Base-by-base conservation (phyloP, 441 rosid genomes). In the Jatropha podagrica region DNA sequence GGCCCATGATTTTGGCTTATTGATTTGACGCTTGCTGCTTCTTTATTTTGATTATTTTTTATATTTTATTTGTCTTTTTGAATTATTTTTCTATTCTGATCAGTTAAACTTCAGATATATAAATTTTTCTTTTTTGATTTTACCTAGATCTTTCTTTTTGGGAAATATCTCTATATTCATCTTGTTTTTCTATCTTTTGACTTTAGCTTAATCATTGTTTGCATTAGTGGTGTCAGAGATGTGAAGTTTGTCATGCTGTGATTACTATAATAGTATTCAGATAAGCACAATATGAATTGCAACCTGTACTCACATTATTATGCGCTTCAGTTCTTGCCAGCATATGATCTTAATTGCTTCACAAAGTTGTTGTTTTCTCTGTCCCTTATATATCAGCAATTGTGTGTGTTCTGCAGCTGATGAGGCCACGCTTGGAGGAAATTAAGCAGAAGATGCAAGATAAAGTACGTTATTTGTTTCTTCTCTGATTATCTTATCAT, bases 361-460 rank as follows among this genome's bases (percentile, higher is more conserved):
- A 10, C 23, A 18, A 71, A 10, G 14, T 71, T 26, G 13, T 23
- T 42, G 17, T 0, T 41, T 55, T 18, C 1, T 41, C 18, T 12
- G 12, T 41, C 38, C 56, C 4, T 58, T 67, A 7, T 26, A 9
- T 66, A n/a, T 59, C 48, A n/a, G 37, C 42, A 60, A 3, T 17
- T 32, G 41, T 76, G 41, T 85, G 64, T 75, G 76, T 74, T 78
- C 72, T 90, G 89, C 87, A 93, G 98, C 80, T 88, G 42, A 65
- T 94, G 84, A 87, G 74, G 79, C 96, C 98, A 69, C 86, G 65
- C 23, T 77, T 92, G 81, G 96, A 89, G 74, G 77, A 88, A 72
- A 82, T 92, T 78, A 85, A 84, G 72, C 83, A 83, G 75, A 81
- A 82, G 69, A 83, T 92, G 86, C 75, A 81, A 77, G 81, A 77